A percentile compares a stretch with the other conserved stretches of the same genome.
These are phyloP conservation scores for Mycena sp. DNA, from an alignment of 1,284 basidiomycete species.

Conservation along the genomic window DNA sequence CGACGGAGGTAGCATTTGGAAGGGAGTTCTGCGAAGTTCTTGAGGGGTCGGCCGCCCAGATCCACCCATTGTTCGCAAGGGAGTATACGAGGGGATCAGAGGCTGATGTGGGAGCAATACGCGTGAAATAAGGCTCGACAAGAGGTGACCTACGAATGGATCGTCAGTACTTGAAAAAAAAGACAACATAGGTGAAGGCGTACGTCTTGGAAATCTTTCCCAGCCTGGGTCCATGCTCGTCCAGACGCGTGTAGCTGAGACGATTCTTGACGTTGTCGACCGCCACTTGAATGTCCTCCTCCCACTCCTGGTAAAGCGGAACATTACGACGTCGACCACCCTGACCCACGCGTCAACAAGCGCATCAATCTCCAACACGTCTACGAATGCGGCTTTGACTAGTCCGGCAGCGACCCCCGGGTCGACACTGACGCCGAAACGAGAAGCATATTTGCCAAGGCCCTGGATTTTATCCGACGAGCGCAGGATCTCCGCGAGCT, in stretches of 20 bases:
- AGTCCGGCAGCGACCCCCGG: slow-evolving; percentile 71
- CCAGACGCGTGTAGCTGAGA: slow-evolving; percentile 83
- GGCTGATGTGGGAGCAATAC: slow-evolving; percentile 67
- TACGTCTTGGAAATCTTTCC: slow-evolving; percentile 83
- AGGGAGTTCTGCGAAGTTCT: slow-evolving; percentile 93
- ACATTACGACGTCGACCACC: slow-evolving; percentile 90
- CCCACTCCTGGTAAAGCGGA: slow-evolving; percentile 86
- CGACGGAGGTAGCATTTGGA: slow-evolving; percentile 97
- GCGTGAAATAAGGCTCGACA: slow-evolving; percentile 91
- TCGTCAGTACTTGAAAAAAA: slow-evolving; percentile 3
- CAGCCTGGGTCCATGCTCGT: slow-evolving; percentile 84
- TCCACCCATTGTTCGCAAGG: slow-evolving; percentile 98
- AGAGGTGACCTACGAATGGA: slow-evolving; percentile 70
- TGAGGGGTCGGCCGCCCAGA: slow-evolving; percentile 97
- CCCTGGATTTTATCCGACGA: slow-evolving; percentile 64
- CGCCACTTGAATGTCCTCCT: slow-evolving; percentile 82
- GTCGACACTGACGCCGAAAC: slow-evolving; percentile 76
- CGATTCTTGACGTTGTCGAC: slow-evolving; percentile 81
- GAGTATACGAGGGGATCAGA: slow-evolving; percentile 79
- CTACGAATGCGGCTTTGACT: slow-evolving; percentile 73
- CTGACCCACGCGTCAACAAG: slow-evolving; percentile 78
- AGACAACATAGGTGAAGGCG: too few relatives aligned
- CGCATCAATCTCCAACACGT: slow-evolving; percentile 59
- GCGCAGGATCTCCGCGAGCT: slow-evolving; percentile 74
- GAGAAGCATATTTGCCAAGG: slow-evolving; percentile 66